These are phyloP conservation scores for Thelonectria olida DNA, from an alignment of 2,329 filamentous ascomycete genomes.

Conservation along the genomic window DNA sequence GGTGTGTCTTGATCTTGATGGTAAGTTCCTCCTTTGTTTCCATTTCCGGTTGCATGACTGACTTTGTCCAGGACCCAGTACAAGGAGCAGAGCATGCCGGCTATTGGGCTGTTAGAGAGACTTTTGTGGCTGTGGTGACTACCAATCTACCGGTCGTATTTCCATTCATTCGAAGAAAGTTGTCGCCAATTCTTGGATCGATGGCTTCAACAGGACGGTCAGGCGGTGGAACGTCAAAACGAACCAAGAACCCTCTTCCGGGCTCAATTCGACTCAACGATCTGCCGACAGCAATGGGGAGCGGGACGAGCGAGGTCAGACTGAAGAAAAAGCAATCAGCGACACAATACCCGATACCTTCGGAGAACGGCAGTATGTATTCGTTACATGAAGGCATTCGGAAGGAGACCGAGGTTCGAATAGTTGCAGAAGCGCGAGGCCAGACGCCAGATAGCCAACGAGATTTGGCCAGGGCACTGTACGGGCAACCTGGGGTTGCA, in stretches of 20 bases:
- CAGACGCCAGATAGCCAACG: not conserved
- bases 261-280: conserved; percentile 28
- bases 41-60: not conserved
- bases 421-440: not conserved
- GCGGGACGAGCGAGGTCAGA: not conserved
- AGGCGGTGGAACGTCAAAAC: conserved; percentile 13
- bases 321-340: conserved; percentile 13
- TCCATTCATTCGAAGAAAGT: conserved; percentile 44
- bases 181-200: conserved; percentile 22
- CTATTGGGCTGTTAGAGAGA: conserved; percentile 49
- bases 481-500: conserved; percentile 21
- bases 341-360: conserved; percentile 20
- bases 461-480: conserved; percentile 13
- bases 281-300: not conserved
- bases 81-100: conserved; percentile 46
- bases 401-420: conserved; percentile 23
- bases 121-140: conserved; percentile 49
- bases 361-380: conserved; percentile 15
- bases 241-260: conserved; percentile 17
- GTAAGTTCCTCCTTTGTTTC: conserved; percentile 30
- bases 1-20: conserved; percentile 45
- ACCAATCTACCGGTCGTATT: conserved; percentile 52
- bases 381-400: conserved; percentile 19
- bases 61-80: conserved; percentile 42
- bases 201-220: conserved; percentile 5